These are phyloP conservation scores for Pleurozium schreberi DNA, from an alignment of 225 moss, liverwort and hornwort genomes.

Conservation along the genomic window DNA sequence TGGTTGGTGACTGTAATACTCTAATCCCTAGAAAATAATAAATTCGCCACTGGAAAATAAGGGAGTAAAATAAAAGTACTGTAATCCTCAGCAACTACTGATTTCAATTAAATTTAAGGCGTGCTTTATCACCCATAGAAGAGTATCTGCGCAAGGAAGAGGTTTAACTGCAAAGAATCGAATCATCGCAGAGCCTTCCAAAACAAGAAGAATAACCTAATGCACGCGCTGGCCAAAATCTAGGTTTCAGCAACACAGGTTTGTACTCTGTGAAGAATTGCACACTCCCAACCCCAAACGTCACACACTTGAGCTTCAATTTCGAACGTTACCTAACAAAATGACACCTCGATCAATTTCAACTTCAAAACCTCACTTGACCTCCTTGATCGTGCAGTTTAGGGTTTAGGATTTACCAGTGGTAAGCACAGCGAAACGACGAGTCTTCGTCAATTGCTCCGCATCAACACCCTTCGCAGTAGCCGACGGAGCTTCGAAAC, in stretches of 20 bases:
- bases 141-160: not conserved
- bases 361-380: not conserved
- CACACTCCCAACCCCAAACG: not conserved
- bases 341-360: not conserved
- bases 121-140: not conserved
- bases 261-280: not conserved
- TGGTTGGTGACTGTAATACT: not conserved
- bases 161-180: not conserved
- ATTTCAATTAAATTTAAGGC: not conserved
- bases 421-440: slow-evolving; percentile 26
- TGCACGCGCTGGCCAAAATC: not conserved
- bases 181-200: not conserved
- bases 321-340: not conserved
- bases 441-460: not conserved
- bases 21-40: not conserved
- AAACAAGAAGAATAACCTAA: not conserved
- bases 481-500: not conserved
- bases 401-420: slow-evolving; percentile 1
- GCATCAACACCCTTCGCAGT: not conserved
- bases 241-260: not conserved
- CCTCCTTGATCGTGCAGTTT: not conserved
- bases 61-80: not conserved
- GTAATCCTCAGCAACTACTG: not conserved
- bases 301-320: not conserved
- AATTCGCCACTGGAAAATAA: not conserved